Conservation (phyloP, 2,329 filamentous ascomycete species). For the Pyrenochaeta sp. region DNA sequence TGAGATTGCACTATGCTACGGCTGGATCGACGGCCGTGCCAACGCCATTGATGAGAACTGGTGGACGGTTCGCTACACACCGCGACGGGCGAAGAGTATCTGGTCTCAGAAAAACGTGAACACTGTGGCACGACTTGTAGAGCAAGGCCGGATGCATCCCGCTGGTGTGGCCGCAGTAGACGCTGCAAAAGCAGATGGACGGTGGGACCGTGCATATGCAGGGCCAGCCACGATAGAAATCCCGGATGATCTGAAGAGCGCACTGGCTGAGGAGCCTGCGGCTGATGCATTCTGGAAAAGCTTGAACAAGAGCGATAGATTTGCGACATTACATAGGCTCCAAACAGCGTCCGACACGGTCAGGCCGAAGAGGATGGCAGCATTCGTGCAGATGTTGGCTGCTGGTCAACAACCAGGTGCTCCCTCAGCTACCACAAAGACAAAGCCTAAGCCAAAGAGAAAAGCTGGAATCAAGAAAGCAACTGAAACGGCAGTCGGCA, state of each 20-base stretch:
- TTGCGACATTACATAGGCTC: conserved; percentile 57
- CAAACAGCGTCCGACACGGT: conserved; percentile 50
- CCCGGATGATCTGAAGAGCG: conserved; percentile 60
- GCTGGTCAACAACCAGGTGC: conserved; percentile 6
- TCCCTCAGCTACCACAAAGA: background rate
- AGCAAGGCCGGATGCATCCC: conserved; percentile 59
- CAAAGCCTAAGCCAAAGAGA: background rate
- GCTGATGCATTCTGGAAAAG: conserved; percentile 54
- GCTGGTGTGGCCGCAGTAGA: conserved; percentile 62
- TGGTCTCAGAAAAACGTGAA: conserved; percentile 70
- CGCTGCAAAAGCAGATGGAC: conserved; percentile 64
- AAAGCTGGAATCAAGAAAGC: background rate
- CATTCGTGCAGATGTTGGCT: conserved; percentile 47
- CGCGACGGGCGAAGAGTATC: conserved; percentile 62
- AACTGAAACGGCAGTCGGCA: background rate
- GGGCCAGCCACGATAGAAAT: conserved; percentile 58
- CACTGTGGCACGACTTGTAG: conserved; percentile 57
- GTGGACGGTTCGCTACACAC: conserved; percentile 67
- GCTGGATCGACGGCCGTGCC: conserved; percentile 70
- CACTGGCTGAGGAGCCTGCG: conserved; percentile 48
- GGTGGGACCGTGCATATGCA: conserved; percentile 67
- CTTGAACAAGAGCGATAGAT: conserved; percentile 58
- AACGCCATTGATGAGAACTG: conserved; percentile 55
- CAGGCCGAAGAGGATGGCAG: conserved; percentile 50
- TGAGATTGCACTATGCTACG: conserved; percentile 66